A percentile compares a stretch with the other conserved stretches of the same genome.
These are phyloP conservation scores for Solanum microdontum DNA, from an alignment of 257 asterid species.

Conservation along the genomic window DNA sequence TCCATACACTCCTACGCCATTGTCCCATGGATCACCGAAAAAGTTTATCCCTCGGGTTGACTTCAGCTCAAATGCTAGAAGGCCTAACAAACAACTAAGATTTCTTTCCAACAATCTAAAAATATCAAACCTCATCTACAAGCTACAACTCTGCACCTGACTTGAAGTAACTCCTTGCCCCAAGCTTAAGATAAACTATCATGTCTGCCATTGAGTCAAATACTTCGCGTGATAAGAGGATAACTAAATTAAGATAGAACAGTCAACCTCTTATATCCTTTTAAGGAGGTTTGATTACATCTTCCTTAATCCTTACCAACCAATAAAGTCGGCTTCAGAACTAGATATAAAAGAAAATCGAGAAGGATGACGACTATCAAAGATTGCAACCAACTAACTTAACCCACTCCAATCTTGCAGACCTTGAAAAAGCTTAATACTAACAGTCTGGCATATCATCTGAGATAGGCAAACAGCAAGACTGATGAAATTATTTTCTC, in stretches of 20 bases:
- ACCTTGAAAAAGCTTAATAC: background rate
- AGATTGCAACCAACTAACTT: background rate
- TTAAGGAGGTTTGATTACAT: background rate
- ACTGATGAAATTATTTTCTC: background rate
- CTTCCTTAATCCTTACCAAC: background rate
- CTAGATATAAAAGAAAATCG: background rate
- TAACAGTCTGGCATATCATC: background rate
- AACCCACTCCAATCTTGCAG: background rate
- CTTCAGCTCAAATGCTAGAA: background rate
- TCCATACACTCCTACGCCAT: background rate
- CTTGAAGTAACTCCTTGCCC: background rate
- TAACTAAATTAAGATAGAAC: background rate
- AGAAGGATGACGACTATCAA: background rate
- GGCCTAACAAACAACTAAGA: background rate
- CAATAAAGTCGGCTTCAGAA: background rate
- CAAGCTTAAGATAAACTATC: background rate
- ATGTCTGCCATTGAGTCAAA: background rate
- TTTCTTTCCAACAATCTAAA: background rate
- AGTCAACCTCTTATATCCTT: background rate
- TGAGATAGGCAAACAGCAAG: background rate
- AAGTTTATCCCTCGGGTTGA: background rate
- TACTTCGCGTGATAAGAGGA: background rate
- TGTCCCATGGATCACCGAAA: background rate
- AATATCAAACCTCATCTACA: background rate
- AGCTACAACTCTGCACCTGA: background rate